Base-by-base conservation (phyloP, 345 rosid genomes). In the Leavenworthia alabamica region DNA sequence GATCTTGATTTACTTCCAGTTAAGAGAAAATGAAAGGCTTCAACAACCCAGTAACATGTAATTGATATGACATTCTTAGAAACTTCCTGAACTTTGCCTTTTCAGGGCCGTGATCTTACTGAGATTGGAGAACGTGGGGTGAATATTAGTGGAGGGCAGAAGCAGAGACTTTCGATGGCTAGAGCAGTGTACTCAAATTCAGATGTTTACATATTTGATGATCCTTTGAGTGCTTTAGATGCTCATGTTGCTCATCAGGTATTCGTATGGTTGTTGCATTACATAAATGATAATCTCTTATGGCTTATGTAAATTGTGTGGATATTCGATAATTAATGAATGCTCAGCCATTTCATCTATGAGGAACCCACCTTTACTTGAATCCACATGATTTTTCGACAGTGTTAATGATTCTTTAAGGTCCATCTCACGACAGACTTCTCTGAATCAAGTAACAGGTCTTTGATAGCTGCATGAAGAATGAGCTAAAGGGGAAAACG, bases 81-180 rank as follows among this genome's bases (percentile, higher is more conserved):
- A 62, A 73, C 44, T 55, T 36, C 22, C 22, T 62, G 32, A 29
- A 19, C 19, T 44, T 23, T 13, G 4, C 42, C 27, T 68, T 56
- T 58, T 55, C 75, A 93, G 99, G 94, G 88, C 11, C 86, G 79
- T 66, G 99, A 93, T 82, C 77, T 81, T 54, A 82, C 97, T 0
- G 99, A 93, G 83, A 93, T 93, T 70, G 99, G 97, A 62, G 99
- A 93, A 75, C 87, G 99, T 72, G 99, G 99, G 62, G 99, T 93
- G 46, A 93, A 93, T 76, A 85, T 93, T 24, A 93, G 99, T 69
- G 99, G 99, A 56, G 99, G 99, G 71, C 99, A 93, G 54, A 93
- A 93, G 79, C 99, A 89, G 76, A 89, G 99, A 78, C 86, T 93
- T 71, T 89, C 99, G 40, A 83, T 93, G 94, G 99, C 99, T 35